Base-by-base conservation (phyloP, 768 basidiomycete species). In the Panellus pusillus region DNA sequence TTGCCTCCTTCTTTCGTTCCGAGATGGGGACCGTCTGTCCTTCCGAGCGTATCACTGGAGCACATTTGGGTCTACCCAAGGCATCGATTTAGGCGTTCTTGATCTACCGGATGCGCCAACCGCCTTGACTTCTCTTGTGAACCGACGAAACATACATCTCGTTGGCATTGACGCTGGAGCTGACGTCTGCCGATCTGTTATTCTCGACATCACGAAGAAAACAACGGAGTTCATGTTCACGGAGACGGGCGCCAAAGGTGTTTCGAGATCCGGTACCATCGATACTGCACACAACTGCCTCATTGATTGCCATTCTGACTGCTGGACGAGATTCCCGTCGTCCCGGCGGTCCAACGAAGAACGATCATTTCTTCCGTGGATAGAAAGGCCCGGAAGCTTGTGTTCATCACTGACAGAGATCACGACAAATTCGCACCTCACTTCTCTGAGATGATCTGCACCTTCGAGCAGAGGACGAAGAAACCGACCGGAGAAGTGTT, bases 251-350 rank as follows among this genome's bases (percentile, higher is more conserved):
- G 37, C 37, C 20, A 64, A 63, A 9, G 54, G 52, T 8, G 43
- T 60, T n/a, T 48, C 62, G 24, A 56, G 35, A 20, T 57, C 64
- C 8, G 50, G 47, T 29, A 45, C 48, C n/a, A 50, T 42, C 15
- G 20, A 47, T 6, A 73, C 72, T 1, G 58, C 64, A 7, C 74
- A 83, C 54, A 86, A 83, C 48, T 75, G 68, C 40, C 66, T 85
- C 11, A 66, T 84, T 15, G 79, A 82, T 56, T 83, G 81, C 49
- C 75, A 81, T 47, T 64, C 73, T 0, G 81, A 82, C 13, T 78
- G 82, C 18, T 84, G 83, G 83, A 80, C 74, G 5, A 76, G 83
- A 9, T 84, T 82, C 61, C 83, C 83, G 82, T 84, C 3, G 57
- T 80, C 2, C 70, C 82, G 2, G 80, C 82, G 0, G 72, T 84